These are phyloP conservation scores for Talaromyces trachyspermus DNA, from an alignment of 495 filamentous ascomycete genomes.

Conservation along the genomic window DNA sequence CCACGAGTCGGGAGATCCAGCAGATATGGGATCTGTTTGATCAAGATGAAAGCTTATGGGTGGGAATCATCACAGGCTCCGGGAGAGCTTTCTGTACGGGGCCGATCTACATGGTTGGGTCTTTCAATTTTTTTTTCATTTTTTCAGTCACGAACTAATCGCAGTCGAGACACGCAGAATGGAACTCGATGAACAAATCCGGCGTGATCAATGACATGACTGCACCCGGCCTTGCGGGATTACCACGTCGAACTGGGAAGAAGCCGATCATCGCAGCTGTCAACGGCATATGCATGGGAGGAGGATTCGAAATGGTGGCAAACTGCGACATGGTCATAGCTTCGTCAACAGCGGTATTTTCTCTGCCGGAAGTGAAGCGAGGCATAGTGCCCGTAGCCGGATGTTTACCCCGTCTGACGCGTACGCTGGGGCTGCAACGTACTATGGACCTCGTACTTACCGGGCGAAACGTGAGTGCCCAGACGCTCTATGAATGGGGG, in stretches of 20 bases:
- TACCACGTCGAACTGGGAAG: conserved; percentile 42
- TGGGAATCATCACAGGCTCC: conserved; percentile 48
- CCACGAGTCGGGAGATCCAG: conserved; percentile 42
- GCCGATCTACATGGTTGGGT: conserved; percentile 41
- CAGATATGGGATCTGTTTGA: conserved; percentile 46
- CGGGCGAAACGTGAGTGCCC: conserved; percentile 49
- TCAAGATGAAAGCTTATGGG: conserved; percentile 40
- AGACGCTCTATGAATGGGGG: conserved; percentile 60
- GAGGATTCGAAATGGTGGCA: conserved; percentile 64
- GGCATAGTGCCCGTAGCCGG: conserved; percentile 67
- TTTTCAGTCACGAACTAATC: background rate
- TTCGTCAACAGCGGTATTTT: conserved; percentile 45
- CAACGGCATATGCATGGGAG: conserved; percentile 68
- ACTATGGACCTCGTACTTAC: conserved; percentile 65
- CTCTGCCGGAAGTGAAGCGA: conserved; percentile 59
- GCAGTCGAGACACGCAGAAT: conserved; percentile 21
- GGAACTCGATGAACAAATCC: conserved; percentile 29
- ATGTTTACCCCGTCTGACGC: conserved; percentile 62
- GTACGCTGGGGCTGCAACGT: conserved; percentile 58
- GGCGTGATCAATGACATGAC: conserved; percentile 37
- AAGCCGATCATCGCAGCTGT: conserved; percentile 67
- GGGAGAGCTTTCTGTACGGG: conserved; percentile 52
- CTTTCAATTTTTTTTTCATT: background rate
- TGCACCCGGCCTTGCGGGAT: conserved; percentile 44
- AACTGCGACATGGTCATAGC: conserved; percentile 68